A percentile compares a stretch with the other conserved stretches of the same genome.
Evolutionary conservation across 805 yeast genomes (phyloP).

Genomic region (Monosporozyma solicola): DNA sequence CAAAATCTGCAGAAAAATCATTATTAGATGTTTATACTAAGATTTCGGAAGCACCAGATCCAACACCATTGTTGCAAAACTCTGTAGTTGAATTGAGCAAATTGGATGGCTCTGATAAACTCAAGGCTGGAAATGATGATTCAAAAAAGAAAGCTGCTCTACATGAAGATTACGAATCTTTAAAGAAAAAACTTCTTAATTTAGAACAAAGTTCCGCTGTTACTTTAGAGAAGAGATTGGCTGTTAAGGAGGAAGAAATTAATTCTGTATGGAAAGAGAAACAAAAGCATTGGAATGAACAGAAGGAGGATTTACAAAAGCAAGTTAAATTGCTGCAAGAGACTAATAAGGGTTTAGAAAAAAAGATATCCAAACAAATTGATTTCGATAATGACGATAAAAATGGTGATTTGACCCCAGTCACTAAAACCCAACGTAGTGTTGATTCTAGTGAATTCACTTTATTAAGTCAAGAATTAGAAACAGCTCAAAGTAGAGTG

Average conservation of each 20-base stretch:
- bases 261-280: slow-evolving; percentile 63
- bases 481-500: slow-evolving; percentile 56
- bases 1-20: slow-evolving; percentile 62
- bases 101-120: slow-evolving; percentile 41
- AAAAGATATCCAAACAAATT: slow-evolving; percentile 53
- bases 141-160: slow-evolving; percentile 52
- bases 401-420: slow-evolving; percentile 9
- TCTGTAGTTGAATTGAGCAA: slow-evolving; percentile 56
- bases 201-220: slow-evolving; percentile 55
- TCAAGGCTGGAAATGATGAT: slow-evolving; percentile 42
- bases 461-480: slow-evolving; percentile 65
- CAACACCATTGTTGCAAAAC: slow-evolving; percentile 66
- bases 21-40: slow-evolving; percentile 68
- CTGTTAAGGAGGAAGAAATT: slow-evolving; percentile 68
- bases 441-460: slow-evolving; percentile 41
- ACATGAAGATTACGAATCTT: slow-evolving; percentile 69
- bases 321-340: slow-evolving; percentile 45
- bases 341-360: slow-evolving; percentile 55
- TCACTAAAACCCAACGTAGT: slow-evolving; percentile 13
- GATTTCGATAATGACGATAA: slow-evolving; percentile 33
- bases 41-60: slow-evolving; percentile 89
- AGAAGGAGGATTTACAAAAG: slow-evolving; percentile 43
- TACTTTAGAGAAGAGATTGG: slow-evolving; percentile 42
- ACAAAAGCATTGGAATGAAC: slow-evolving; percentile 55
- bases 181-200: slow-evolving; percentile 53